A percentile compares a stretch with the other conserved stretches of the same genome.
Conservation (phyloP, 2,329 filamentous ascomycete species). For the Rutstroemia sp. region DNA sequence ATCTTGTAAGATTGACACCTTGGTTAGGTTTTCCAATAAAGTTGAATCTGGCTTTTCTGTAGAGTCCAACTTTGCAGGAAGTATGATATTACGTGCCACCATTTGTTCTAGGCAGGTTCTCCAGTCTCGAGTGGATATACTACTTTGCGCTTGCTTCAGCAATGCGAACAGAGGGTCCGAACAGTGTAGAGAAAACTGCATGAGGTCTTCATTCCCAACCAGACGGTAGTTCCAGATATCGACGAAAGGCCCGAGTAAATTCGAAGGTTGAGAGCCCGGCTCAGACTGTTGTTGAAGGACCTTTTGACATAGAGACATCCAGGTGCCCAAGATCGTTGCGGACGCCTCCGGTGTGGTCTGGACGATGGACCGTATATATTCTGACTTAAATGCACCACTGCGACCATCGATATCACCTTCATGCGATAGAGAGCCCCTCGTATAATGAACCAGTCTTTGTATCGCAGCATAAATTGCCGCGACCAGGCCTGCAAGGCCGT, state of each 20-base stretch:
- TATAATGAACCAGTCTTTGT: conserved; percentile 15
- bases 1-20: conserved; percentile 20
- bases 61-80: conserved; percentile 25
- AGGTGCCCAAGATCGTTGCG: conserved; percentile 25
- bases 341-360: conserved; percentile 25
- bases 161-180: conserved; percentile 25
- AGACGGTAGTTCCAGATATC: conserved; percentile 25
- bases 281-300: conserved; percentile 6
- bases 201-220: conserved; percentile 16
- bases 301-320: conserved; percentile 24
- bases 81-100: conserved; percentile 29
- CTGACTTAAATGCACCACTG: conserved; percentile 20
- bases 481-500: conserved; percentile 12
- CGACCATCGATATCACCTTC: conserved; percentile 5
- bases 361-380: conserved; percentile 28
- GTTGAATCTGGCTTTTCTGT: conserved; percentile 13
- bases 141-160: conserved; percentile 15
- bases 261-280: background rate
- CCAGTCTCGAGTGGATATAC: conserved; percentile 13
- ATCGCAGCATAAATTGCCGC: conserved; percentile 21
- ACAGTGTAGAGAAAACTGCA: conserved; percentile 28
- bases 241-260: conserved; percentile 26
- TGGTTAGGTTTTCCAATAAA: conserved; percentile 22
- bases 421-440: conserved; percentile 7
- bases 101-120: conserved; percentile 25